Evolutionary conservation across 805 yeast species (phyloP), one percentile per base, ranked within the genome.

Genomic region (Lachancea quebecensis): DNA sequence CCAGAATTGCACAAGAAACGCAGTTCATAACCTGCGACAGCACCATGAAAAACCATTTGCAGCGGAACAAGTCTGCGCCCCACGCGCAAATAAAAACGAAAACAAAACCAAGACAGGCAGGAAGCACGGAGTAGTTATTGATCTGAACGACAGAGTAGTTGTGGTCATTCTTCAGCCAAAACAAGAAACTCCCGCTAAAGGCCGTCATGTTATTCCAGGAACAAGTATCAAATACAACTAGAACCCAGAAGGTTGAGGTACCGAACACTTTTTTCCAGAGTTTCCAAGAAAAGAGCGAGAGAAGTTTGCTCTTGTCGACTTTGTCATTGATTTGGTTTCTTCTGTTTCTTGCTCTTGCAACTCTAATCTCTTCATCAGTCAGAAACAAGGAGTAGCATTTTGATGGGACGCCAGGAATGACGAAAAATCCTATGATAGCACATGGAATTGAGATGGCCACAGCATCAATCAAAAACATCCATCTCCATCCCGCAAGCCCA

Each of bases 391-490:
- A 75, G 49, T 78, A 77, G 56, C 82, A 75, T 44, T 70, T 68
- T 16, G 73, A 70, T 11, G 90, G 89, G 10, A 86, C 79, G 39
- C 78, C 81, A 4, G 82, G 82, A 41, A 76, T 67, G 3, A 69
- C 58, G 43, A 71, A 65, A 48, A 67, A 67, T 0, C 81, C 82
- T 34, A 72, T 50, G 12, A 78, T 32, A 3, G 77, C 78, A 28
- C 78, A 73, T 14, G 75, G 77, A 25, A 79, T 51, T 14, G 75
- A 59, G 57, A 66, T 49, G 54, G 68, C 69, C 45, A 80, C 64
- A 18, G 85, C 82, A 59, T 82, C 85, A 45, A 81, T 71, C 41
- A 81, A 71, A 54, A 77, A 78, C 64, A 79, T 73, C 87, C 86
- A 81, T 60, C 79, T 72, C 87, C 87, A 81, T 16, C 79, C 75